Evolutionary conservation across 169 alveolate genomes (phyloP), one percentile per base, ranked within the genome.

Genomic region (Plasmodium inui): DNA sequence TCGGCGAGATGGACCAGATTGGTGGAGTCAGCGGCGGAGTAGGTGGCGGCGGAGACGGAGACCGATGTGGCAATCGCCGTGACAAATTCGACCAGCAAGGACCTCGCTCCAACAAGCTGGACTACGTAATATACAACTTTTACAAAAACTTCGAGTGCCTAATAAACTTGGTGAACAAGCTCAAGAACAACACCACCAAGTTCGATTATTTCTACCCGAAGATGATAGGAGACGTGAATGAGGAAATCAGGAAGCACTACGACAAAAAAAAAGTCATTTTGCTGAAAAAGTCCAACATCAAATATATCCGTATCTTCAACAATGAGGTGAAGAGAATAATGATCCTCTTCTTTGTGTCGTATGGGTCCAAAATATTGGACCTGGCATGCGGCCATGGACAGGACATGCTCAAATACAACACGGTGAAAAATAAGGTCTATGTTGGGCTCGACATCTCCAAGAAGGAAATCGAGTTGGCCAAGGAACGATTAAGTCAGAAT

Each of bases 361-460:
- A 73, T 57, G 94, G 96, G 57, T 61, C 97, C 37, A 92, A 96
- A 37, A 97, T 98, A 14, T 92, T 98, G 84, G 99, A 98, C 57
- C 95, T 98, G 26, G 98, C 98, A 22, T 98, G 99, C 85, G 99
- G 99, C 2, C 98, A 96, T 92, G 98, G 98, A 8, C 98, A 97
- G 83, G 99, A 98, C 82, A 86, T 98, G 95, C 97, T 96, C 34
- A 98, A 98, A 96, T 98, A 97, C 92, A 96, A 95, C 61, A 93
- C 97, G 46, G 97, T 95, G 86, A 96, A 84, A 80, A 96, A 97
- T 22, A 97, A 93, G 80, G 96, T 97, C 71, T 91, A 95, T 74
- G 95, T 97, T 78, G 99, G 99, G 7, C 96, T 97, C 53, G 99
- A 98, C 80, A 97, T 98, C 19, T 96, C 98, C 10, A 96, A 95